Base-by-base conservation (phyloP, 2,329 filamentous ascomycete genomes). In the Mycocentrospora acerina region DNA sequence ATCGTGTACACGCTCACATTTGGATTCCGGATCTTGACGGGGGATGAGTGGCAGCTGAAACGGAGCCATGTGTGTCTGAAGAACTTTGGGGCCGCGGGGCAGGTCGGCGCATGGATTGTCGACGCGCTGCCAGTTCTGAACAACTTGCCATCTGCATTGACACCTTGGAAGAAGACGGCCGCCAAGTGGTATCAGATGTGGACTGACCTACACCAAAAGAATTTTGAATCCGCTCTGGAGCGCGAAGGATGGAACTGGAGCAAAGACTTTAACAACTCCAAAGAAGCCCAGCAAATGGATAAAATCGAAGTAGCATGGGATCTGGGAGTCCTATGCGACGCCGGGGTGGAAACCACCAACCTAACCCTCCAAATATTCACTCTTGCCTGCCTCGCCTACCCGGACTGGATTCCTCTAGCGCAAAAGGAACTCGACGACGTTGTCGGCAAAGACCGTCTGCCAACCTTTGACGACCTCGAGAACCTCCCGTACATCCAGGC, bases 121-220 rank as follows among this genome's bases (percentile, higher is more conserved):
- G 73, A 76, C 41, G 55, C 63, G 0, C 55, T 76, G 19, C 73
- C 73, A 0, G 26, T 57, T 4, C 62, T 76, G 2, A 71, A 75
- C 35, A 13, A 54, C 18, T 56, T 76, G 1, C 73, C 73, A 0
- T 37, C 32, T 0, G 43, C 44, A 7, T 46, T 75, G 0, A 48
- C 62, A 1, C 59, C 57, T 7, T 69, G 59, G 59, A 56, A 57
- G 31, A 46, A 48, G 12, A 40, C 37, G 2, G 57, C 55, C 1
- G 47, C 53, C 8, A 17, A 29, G 6, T 51, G 46, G 35, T 55
- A 45, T 31, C 16, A 48, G 3, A 24, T 39, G 4, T 39, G 48
- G 44, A 22, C 28, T 3, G 31, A 46, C 6, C 40, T 57, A 26
- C 48, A 59, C 43, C 40, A 48, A 30, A 26, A 37, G 8, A 55